Evolutionary conservation across 768 basidiomycete species (phyloP).

Genomic region (Amanita fuliginea): DNA sequence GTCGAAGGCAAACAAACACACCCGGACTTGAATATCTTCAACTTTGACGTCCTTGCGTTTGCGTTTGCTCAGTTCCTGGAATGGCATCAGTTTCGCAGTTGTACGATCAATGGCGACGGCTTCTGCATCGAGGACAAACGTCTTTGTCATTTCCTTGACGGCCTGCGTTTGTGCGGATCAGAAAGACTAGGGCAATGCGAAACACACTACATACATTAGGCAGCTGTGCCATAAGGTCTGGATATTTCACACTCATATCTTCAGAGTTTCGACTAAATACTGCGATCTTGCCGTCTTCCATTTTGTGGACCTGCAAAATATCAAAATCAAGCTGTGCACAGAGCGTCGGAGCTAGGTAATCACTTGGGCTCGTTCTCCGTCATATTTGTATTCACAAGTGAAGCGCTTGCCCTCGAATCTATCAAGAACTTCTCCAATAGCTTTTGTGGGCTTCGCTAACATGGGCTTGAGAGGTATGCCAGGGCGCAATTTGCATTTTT

Average conservation of each 20-base stretch:
- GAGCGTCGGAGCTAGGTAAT: neutral
- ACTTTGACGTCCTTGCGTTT: constrained; percentile 98
- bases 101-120: constrained; percentile 90
- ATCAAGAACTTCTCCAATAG: constrained; percentile 95
- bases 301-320: constrained; percentile 59
- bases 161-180: constrained; percentile 39
- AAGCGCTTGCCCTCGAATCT: constrained; percentile 92
- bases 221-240: constrained; percentile 91
- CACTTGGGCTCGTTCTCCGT: constrained; percentile 94
- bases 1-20: constrained; percentile 95
- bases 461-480: constrained; percentile 97
- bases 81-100: constrained; percentile 85
- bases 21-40: constrained; percentile 94
- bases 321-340: constrained; percentile 2
- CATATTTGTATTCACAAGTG: constrained; percentile 99
- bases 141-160: constrained; percentile 70
- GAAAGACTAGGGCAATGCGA: neutral
- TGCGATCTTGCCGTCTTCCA: constrained; percentile 73
- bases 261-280: constrained; percentile 97
- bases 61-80: constrained; percentile 91
- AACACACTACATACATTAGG: constrained; percentile 45
- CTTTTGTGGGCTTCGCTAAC: constrained; percentile 98
- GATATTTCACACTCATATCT: constrained; percentile 99
- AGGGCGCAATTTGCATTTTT: constrained; percentile 83
- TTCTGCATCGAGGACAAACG: constrained; percentile 94